These are phyloP conservation scores for Rhodotorula babjevae DNA, from an alignment of 768 basidiomycete species.

Conservation along the genomic window DNA sequence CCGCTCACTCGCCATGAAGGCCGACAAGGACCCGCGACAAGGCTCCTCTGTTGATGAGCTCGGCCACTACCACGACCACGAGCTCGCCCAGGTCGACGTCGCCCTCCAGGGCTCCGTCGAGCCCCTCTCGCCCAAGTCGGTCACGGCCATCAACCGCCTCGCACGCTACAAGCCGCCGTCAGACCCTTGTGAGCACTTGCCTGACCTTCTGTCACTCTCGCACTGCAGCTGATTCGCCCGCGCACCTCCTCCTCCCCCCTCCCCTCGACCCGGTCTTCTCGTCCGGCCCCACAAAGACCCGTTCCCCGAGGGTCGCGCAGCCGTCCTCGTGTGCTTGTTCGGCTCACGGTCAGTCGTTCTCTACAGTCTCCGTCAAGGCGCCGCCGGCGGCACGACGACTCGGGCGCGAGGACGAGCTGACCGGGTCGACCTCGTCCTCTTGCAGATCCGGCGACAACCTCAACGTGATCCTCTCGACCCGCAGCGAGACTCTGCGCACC, in stretches of 20 bases:
- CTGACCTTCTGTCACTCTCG: not conserved
- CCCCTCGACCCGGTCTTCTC: too few relatives aligned
- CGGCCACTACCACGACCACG: not conserved
- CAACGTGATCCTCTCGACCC: slow-evolving; percentile 33
- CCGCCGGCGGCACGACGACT: too few relatives aligned
- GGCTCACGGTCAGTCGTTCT: slow-evolving; percentile 1
- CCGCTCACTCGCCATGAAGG: not conserved
- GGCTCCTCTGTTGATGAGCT: not conserved
- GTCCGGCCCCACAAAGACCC: slow-evolving; percentile 5
- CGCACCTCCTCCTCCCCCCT: not conserved
- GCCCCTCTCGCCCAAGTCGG: slow-evolving; percentile 14
- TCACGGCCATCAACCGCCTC: slow-evolving; percentile 19
- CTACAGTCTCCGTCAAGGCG: too few relatives aligned
- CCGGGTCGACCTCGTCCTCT: not conserved
- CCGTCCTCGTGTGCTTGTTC: slow-evolving; percentile 34
- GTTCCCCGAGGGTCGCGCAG: slow-evolving; percentile 20
- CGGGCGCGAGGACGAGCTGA: too few relatives aligned
- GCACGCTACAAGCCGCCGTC: slow-evolving; percentile 24
- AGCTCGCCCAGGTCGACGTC: slow-evolving; percentile 1
- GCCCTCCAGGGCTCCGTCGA: slow-evolving; percentile 5
- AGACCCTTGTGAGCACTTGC: slow-evolving; percentile 7
- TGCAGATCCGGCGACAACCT: slow-evolving; percentile 20
- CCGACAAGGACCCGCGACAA: not conserved
- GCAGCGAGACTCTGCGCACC: slow-evolving; percentile 12
- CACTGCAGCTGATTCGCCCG: not conserved